Evolutionary conservation across 2,329 filamentous ascomycete genomes (phyloP).

Genomic region (Venturia pyrina): DNA sequence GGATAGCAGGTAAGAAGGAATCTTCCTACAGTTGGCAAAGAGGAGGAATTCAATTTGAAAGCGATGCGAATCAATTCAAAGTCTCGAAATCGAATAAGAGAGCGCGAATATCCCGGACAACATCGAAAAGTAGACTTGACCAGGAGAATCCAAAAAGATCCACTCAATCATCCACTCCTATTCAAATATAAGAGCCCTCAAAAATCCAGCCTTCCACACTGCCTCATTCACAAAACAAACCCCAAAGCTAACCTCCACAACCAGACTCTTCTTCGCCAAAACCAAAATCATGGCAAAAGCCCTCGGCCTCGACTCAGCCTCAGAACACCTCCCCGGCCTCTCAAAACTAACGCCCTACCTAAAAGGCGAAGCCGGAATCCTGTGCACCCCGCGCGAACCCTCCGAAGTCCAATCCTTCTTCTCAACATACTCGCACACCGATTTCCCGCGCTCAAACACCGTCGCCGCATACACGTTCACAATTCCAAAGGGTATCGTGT

Average conservation of each 20-base stretch:
- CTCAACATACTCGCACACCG: slow-evolving; percentile 58
- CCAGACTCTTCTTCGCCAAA: slow-evolving; percentile 94
- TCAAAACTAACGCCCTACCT: slow-evolving; percentile 60
- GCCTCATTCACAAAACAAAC: background rate
- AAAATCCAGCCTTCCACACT: background rate
- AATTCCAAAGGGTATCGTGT: slow-evolving; percentile 74
- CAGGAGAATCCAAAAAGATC: too few species aligned
- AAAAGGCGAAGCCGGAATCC: slow-evolving; percentile 72
- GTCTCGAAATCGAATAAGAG: background rate
- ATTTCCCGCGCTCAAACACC: slow-evolving; percentile 85
- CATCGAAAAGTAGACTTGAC: too few species aligned
- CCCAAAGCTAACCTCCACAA: background rate
- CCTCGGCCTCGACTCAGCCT: slow-evolving; percentile 66
- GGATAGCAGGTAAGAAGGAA: slow-evolving; percentile 59
- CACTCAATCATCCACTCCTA: too few species aligned
- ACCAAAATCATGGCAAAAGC: slow-evolving; percentile 98
- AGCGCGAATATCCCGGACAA: background rate
- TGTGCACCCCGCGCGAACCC: slow-evolving; percentile 75
- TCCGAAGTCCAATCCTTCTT: slow-evolving; percentile 64
- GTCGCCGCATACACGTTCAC: slow-evolving; percentile 64
- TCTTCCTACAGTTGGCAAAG: background rate
- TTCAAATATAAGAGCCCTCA: background rate
- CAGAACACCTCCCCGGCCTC: slow-evolving; percentile 72
- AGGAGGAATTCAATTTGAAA: background rate
- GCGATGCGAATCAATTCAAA: background rate